Conservation (phyloP, 208 protist species). For the Porcisia deanei region DNA sequence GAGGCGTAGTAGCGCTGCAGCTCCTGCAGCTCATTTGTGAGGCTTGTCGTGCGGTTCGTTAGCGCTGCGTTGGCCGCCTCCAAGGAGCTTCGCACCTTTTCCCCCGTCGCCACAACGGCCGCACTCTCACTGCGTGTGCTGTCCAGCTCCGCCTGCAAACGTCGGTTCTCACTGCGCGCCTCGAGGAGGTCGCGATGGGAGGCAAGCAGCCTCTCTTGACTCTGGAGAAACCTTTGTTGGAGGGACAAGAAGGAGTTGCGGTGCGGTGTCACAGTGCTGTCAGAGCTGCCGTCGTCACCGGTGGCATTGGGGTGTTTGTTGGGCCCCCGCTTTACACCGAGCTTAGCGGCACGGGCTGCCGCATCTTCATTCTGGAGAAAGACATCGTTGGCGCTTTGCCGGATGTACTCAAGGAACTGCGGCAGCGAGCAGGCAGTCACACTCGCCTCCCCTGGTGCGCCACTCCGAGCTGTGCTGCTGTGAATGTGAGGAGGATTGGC, state of each 20-base stretch:
- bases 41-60: conserved; percentile 30
- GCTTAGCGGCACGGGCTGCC: conserved; percentile 7
- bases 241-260: conserved; percentile 30
- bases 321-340: background rate
- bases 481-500: conserved; percentile 6
- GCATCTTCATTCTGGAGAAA: conserved; percentile 26
- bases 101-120: conserved; percentile 6
- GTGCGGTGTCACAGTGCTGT: conserved; percentile 24
- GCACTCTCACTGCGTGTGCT: conserved; percentile 11
- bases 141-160: conserved; percentile 19
- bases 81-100: conserved; percentile 23
- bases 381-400: conserved; percentile 31
- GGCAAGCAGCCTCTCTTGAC: conserved; percentile 30
- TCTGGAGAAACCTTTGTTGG: conserved; percentile 34
- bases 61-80: conserved; percentile 50
- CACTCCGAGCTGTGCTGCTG: background rate
- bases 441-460: background rate
- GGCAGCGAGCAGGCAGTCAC: conserved; percentile 13
- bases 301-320: background rate
- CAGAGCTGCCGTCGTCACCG: background rate
- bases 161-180: conserved; percentile 25
- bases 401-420: conserved; percentile 32
- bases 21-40: conserved; percentile 32
- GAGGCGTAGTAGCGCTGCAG: conserved; percentile 49
- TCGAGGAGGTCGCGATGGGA: conserved; percentile 34